A percentile compares a stretch with the other conserved stretches of the same genome.
These are phyloP conservation scores for Trypethelium eluteriae DNA, from an alignment of 495 filamentous ascomycete species.

Conservation along the genomic window DNA sequence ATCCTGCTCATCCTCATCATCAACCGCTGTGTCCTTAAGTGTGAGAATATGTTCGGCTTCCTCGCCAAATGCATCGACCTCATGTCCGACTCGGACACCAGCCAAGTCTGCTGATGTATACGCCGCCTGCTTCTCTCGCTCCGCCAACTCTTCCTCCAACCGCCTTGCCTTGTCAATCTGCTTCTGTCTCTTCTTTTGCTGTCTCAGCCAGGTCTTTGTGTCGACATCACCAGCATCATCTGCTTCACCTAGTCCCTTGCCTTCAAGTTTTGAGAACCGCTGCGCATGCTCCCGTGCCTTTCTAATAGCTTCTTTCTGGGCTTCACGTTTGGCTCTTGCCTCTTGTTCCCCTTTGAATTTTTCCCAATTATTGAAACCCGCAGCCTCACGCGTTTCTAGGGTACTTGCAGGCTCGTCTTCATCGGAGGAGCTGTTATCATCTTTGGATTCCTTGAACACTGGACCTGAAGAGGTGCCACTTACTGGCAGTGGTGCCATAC, in stretches of 20 bases:
- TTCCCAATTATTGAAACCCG: constrained; percentile 66
- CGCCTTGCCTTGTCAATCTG: constrained; percentile 73
- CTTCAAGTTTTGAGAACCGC: constrained; percentile 64
- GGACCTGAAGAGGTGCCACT: constrained; percentile 52
- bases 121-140: constrained; percentile 47
- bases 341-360: constrained; percentile 52
- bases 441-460: constrained; percentile 51
- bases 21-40: constrained; percentile 80
- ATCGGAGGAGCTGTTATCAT: constrained; percentile 40
- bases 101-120: constrained; percentile 80
- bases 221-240: constrained; percentile 62
- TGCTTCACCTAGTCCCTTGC: constrained; percentile 69
- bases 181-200: constrained; percentile 84
- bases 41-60: constrained; percentile 74
- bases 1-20: constrained; percentile 82
- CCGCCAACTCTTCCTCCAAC: constrained; percentile 65
- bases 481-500: constrained; percentile 83
- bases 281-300: constrained; percentile 78
- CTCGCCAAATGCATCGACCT: constrained; percentile 65
- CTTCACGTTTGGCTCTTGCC: constrained; percentile 68
- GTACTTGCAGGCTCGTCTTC: constrained; percentile 64
- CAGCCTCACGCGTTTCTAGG: constrained; percentile 69
- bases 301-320: constrained; percentile 70
- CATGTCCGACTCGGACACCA: constrained; percentile 86
- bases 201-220: constrained; percentile 74